These are phyloP conservation scores for Cutaneotrichosporon dermatis DNA, from an alignment of 1,284 basidiomycete genomes.

Conservation along the genomic window DNA sequence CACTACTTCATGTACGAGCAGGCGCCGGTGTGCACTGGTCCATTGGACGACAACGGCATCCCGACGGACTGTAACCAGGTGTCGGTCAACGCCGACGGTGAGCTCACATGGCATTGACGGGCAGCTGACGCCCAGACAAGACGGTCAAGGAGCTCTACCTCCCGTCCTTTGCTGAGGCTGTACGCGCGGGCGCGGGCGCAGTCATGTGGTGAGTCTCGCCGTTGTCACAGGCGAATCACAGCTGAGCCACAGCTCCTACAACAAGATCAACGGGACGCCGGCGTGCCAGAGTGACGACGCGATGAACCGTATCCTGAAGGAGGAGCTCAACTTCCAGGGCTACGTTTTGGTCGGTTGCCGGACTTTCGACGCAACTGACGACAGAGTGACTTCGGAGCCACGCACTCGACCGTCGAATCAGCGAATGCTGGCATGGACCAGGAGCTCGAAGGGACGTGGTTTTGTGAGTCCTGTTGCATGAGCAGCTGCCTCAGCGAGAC, in stretches of 20 bases:
- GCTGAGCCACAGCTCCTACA: slow-evolving; percentile 49
- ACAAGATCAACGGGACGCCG: slow-evolving; percentile 68
- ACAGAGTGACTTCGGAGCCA: slow-evolving; percentile 38
- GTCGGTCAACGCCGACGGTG: slow-evolving; percentile 39
- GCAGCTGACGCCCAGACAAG: slow-evolving; percentile 33
- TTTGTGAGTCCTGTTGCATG: slow-evolving; percentile 21
- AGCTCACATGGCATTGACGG: neutral
- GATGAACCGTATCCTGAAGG: slow-evolving; percentile 72
- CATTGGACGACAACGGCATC: slow-evolving; percentile 27
- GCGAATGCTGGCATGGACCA: slow-evolving; percentile 52
- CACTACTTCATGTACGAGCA: slow-evolving; percentile 49
- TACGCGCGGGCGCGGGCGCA: slow-evolving; percentile 49
- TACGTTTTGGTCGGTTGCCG: slow-evolving; percentile 18
- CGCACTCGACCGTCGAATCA: slow-evolving; percentile 44
- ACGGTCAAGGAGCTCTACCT: slow-evolving; percentile 50
- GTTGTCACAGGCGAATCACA: neutral
- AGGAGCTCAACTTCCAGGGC: slow-evolving; percentile 58
- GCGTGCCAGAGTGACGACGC: slow-evolving; percentile 72
- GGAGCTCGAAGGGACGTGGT: slow-evolving; percentile 49
- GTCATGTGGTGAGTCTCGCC: slow-evolving; percentile 39
- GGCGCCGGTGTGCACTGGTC: slow-evolving; percentile 39
- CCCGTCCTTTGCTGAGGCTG: slow-evolving; percentile 51
- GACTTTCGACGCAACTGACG: too few relatives aligned
- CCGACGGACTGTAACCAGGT: slow-evolving; percentile 31
- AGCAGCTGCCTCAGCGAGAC: too few relatives aligned